Base-by-base conservation (phyloP, 2,329 filamentous ascomycete genomes). In the Leptoxyphium fumago region DNA sequence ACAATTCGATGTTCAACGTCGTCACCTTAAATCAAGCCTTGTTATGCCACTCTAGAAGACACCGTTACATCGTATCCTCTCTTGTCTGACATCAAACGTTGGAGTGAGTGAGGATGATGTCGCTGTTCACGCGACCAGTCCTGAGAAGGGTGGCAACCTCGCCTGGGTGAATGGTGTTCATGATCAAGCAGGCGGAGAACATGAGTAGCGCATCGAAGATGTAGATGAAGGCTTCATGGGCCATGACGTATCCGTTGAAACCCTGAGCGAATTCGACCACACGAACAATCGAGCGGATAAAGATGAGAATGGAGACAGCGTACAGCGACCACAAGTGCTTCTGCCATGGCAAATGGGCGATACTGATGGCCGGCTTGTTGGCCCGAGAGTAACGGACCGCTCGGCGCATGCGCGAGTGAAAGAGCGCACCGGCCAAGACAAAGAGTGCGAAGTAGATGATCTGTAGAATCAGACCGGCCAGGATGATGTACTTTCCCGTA, bases 371-470 rank as follows among this genome's bases (percentile, higher is more conserved):
- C 2, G 57, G 56, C 10, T 46, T 30, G 13, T 43, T 43, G 21
- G 21, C 7, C 21, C 21, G 21, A 26, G 21, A 26, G 21, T 4
- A 26, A 26, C 21, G 21, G 21, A 26, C 21, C 4, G 21, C 21
- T 18, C 39, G 36, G 10, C 41, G 18, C 39, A 60, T 46, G 11
- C 59, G 50, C 2, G 48, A 38, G 42, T 62, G 52, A 48, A 60
- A 63, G 42, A 61, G 39, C 1, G 47, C 46, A 4, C 52, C 55
- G 13, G 52, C 46, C 28, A 59, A 15, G 46, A 68, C 63, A 60
- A 75, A 75, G 44, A 71, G 63, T 10, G 64, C 58, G 53, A 75
- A 74, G 51, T 71, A 69, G 44, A 63, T 41, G 45, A 74, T 60
- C 48, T 76, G 71, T 34, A 74, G 54, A 13, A 67, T 58, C 5